Conservation (phyloP, 352 stramenopile species). For the Globisporangium polare region DNA sequence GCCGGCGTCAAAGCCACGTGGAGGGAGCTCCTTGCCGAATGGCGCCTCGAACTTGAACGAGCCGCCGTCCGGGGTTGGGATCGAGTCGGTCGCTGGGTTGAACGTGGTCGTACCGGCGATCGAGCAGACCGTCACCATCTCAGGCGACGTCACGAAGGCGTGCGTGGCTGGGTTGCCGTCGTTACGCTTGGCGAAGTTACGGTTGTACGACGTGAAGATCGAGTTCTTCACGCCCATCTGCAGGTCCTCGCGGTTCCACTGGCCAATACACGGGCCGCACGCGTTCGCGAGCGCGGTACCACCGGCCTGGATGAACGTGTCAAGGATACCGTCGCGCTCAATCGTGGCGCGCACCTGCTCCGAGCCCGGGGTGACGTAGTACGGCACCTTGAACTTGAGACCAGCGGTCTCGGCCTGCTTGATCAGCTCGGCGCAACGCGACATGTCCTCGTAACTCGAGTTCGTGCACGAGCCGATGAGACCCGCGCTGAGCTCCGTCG, state of each 20-base stretch:
- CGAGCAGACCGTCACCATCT: constrained; percentile 88
- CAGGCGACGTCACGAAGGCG: constrained; percentile 91
- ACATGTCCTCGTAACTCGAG: constrained; percentile 94
- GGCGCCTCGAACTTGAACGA: constrained; percentile 90
- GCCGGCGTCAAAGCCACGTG: constrained; percentile 86
- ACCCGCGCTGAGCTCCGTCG: constrained; percentile 85
- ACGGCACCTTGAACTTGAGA: constrained; percentile 91
- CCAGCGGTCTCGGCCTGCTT: constrained; percentile 80
- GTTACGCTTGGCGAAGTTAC: constrained; percentile 94
- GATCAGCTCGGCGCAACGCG: constrained; percentile 85
- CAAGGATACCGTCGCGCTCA: constrained; percentile 86
- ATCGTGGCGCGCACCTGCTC: constrained; percentile 93
- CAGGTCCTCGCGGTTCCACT: constrained; percentile 92
- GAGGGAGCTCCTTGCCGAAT: constrained; percentile 89
- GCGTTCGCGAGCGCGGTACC: constrained; percentile 90
- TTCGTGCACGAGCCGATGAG: constrained; percentile 95
- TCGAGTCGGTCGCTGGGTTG: constrained; percentile 88
- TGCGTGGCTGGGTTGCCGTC: constrained; percentile 92
- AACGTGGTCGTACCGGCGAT: constrained; percentile 90
- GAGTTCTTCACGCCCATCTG: constrained; percentile 89
- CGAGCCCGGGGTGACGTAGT: constrained; percentile 91
- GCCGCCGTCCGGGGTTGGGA: constrained; percentile 80
- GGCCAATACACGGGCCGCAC: constrained; percentile 92
- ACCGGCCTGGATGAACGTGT: constrained; percentile 87
- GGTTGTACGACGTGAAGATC: constrained; percentile 95